Evolutionary conservation across 1,284 basidiomycete genomes (phyloP).

Genomic region (Ganoderma boninense): DNA sequence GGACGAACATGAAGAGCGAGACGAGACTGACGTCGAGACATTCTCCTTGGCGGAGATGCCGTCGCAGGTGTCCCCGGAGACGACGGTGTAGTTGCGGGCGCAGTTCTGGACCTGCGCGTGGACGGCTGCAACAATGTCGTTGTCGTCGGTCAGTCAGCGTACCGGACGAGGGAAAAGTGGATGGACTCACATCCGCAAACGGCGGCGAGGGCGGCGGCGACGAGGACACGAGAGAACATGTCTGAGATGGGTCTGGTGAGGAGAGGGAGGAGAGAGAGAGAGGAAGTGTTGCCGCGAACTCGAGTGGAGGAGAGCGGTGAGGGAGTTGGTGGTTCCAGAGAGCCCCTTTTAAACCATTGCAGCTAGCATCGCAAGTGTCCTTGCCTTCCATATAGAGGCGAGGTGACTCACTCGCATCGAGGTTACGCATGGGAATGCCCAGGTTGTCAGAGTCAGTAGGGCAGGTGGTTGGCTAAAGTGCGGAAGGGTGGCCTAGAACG

Average conservation of each 20-base stretch:
- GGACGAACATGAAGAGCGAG: not conserved
- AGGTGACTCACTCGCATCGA: not conserved
- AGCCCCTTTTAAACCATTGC: not conserved
- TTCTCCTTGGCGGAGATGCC: slow-evolving; percentile 65
- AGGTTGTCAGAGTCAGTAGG: not conserved
- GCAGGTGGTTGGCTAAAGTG: not conserved
- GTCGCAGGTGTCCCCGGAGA: slow-evolving; percentile 70
- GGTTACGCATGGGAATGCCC: not conserved
- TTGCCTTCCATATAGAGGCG: not conserved
- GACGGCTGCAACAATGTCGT: not conserved
- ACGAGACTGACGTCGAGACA: slow-evolving; percentile 63
- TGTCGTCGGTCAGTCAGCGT: not conserved
- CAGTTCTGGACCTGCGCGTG: slow-evolving; percentile 53
- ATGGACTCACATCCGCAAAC: slow-evolving; percentile 9
- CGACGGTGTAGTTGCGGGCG: slow-evolving; percentile 64
- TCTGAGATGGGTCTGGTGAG: not conserved
- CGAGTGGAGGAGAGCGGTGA: slow-evolving; percentile 1
- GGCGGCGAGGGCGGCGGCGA: slow-evolving; percentile 5
- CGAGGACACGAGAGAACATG: slow-evolving; percentile 21
- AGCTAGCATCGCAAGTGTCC: not conserved
- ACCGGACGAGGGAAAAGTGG: too few species aligned
- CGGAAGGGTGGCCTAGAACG: not conserved
- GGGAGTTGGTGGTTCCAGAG: too few species aligned
- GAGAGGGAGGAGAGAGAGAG: not conserved
- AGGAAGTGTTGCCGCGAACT: not conserved